Evolutionary conservation across 148 eudicot genomes (phyloP), one percentile per base, ranked within the genome.

Genomic region (Euryodendron excelsum): DNA sequence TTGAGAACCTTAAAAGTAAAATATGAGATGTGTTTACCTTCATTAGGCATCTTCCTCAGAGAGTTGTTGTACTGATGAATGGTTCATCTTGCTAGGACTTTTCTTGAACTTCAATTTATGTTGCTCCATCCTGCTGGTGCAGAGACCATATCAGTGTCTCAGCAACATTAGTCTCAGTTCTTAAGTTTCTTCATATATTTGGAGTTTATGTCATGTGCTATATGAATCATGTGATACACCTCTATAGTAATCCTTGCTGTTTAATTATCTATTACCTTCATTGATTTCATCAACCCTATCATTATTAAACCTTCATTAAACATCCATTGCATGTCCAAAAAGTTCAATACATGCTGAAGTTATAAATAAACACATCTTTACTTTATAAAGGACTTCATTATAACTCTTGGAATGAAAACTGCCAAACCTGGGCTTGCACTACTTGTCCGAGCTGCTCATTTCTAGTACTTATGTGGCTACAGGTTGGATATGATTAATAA

Each of bases 401-500:
- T 73, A 5, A 34, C 27, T 73, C 48, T 73, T 73, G 28, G 48
- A 50, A 55, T 55, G 44, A 39, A 55, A 52, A 55, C 63, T 2
- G 15, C 63, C 41, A 52, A 73, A 56, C 18, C 14, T 73, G 76
- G 30, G 28, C 21, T 56, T 72, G 62, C 28, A 21, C 63, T 33
- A 53, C 73, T 69, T 10, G 67, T 41, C 30, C 10, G 27, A 30
- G 20, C 17, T 68, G 11, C 56, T 56, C 34, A 56, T n/a, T 31
- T 36, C 45, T 52, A 47, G 56, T 75, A 25, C 10, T 80, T 67
- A 4, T 39, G 45, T 76, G 82, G 39, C 71, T 80, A 72, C 84
- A 95, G 98, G 88, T 82, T 95, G 85, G 82, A 84, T 73, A 79
- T 79, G 67, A 89, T 95, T 74, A 89, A 95, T 39, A 80, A 73